A percentile compares a stretch with the other conserved stretches of the same genome.
phyloP scores from a whole-genome alignment of 2,329 filamentous ascomycete genomes.

The Chalaropsis thielavioides region DNA sequence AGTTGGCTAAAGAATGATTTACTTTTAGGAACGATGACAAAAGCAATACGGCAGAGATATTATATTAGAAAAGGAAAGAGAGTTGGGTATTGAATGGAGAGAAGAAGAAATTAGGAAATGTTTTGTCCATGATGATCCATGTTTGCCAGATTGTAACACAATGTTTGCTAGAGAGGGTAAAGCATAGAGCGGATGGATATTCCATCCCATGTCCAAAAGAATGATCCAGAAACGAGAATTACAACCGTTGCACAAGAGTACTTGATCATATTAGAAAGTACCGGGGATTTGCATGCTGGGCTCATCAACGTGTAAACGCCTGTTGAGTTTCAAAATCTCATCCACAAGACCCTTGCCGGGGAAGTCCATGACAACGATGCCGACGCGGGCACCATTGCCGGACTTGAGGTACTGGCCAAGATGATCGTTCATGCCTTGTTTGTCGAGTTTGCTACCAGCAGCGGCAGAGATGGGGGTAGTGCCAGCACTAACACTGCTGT shows the following conservation, averaged over 20 bases:
- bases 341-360: constrained; percentile 31
- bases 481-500: not conserved
- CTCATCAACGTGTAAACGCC: not conserved
- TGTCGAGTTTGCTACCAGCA: constrained; percentile 28
- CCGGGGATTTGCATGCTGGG: no score
- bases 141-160: not conserved
- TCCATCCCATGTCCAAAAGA: not conserved
- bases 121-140: not conserved
- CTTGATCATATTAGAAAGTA: not conserved
- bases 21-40: not conserved
- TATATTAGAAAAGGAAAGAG: not conserved
- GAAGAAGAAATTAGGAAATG: not conserved
- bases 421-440: constrained; percentile 34
- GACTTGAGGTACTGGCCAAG: constrained; percentile 31
- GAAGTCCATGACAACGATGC: constrained; percentile 36
- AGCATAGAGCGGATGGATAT: not conserved
- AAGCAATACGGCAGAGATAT: not conserved
- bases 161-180: not conserved
- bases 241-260: not conserved
- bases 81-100: not conserved
- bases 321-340: constrained; percentile 30
- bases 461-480: constrained; percentile 32
- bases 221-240: not conserved
- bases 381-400: constrained; percentile 23
- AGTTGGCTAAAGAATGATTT: not conserved